Conservation (phyloP, 2,329 filamentous ascomycete species). For the Fusarium sp. region DNA sequence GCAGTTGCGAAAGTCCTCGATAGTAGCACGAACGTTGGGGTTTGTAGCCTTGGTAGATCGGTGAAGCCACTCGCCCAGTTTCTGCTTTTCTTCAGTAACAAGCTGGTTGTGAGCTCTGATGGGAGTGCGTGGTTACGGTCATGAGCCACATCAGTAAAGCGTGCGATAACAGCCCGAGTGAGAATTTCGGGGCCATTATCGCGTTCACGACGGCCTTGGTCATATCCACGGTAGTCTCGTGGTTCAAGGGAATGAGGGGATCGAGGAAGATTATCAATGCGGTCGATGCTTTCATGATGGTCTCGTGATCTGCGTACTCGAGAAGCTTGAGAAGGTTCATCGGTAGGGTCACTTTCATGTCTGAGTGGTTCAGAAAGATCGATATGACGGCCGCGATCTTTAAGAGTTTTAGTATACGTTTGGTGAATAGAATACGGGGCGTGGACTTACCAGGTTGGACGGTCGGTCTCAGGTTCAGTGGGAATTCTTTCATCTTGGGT, state of each 20-base stretch:
- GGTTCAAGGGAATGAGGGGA: neutral
- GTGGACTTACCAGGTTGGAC: neutral
- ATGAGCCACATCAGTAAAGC: neutral
- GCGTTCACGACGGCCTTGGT: neutral
- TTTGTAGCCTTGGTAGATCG: neutral
- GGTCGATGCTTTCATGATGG: neutral
- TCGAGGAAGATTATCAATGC: neutral
- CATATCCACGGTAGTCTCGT: neutral
- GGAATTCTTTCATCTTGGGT: neutral
- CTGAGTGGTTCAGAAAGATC: neutral
- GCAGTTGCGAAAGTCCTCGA: neutral
- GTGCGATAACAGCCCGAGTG: too few species aligned
- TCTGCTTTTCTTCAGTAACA: neutral
- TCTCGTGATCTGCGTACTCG: neutral
- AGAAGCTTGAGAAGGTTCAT: neutral
- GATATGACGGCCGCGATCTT: neutral
- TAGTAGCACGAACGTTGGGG: neutral
- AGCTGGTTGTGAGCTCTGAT: neutral
- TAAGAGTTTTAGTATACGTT: neutral
- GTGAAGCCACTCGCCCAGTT: neutral
- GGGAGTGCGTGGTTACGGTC: neutral
- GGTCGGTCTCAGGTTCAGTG: neutral
- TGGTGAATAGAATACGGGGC: neutral
- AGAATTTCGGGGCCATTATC: too few species aligned
- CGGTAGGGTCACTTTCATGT: neutral